Evolutionary conservation across 495 filamentous ascomycete species (phyloP), one percentile per base, ranked within the genome.

Genomic region (Tricharina praecox): DNA sequence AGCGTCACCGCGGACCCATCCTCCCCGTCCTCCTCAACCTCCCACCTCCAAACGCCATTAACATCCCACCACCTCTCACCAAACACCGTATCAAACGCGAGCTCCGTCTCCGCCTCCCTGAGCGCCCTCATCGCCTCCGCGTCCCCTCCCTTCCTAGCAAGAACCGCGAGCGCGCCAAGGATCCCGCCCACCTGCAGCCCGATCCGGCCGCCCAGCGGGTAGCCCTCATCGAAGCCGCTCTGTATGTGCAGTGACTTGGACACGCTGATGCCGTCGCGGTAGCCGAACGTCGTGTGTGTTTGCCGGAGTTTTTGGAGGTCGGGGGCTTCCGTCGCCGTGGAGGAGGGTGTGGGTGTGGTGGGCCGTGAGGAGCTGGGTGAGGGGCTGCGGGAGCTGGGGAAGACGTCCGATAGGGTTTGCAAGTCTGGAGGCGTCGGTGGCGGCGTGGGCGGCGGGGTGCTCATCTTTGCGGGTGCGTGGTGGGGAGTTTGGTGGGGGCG

Each of bases 201-300:
- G 23, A 94, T 62, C 21, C 75, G 70, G 2, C 83, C 85, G 25
- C 88, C 90, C 1, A 94, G 68, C 1, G 69, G 62, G 50, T 81
- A 96, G 0, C 85, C 87, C 46, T 85, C 80, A 60, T 96, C 90
- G 58, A 96, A 95, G 4, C 90, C 88, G 15, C 63, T 62, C 59
- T 96, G 88, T 10, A 92, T 71, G 50, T 71, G 73, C 40, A 68
- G 53, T 11, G 68, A 65, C 62, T 94, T 95, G 16, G 78, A 79
- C 2, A 60, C 55, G 2, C 80, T 68, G 50, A 95, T 75, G 48
- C 90, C 88, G 50, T 88, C 83, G 49, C 88, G 78, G 65, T 95
- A 96, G 41, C 90, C 88, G n/a, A 80, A 76, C 5, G 78, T 94
- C 26, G 73, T 70, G 63, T 95, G 87, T 1, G 55, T 59, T 36